Conservation (phyloP, 345 rosid genomes). For the Brassica cretica region DNA sequence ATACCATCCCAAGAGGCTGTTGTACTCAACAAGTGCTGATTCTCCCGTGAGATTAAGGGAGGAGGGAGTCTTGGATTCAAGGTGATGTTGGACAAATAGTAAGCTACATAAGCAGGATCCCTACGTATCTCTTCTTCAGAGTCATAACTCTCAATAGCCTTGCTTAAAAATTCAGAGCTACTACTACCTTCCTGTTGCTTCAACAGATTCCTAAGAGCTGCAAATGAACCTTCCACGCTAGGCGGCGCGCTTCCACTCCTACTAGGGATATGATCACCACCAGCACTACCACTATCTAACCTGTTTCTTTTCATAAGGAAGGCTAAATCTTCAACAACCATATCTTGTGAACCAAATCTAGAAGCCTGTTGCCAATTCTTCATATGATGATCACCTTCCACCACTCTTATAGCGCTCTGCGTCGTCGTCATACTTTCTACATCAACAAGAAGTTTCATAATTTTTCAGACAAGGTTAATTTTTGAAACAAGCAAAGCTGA, state of each 20-base stretch:
- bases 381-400: conserved; percentile 54
- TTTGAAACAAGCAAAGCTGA: background rate
- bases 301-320: conserved; percentile 66
- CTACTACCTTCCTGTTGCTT: conserved; percentile 58
- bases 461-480: background rate
- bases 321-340: conserved; percentile 76
- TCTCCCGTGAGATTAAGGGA: conserved; percentile 78
- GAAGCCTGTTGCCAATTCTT: conserved; percentile 55
- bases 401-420: conserved; percentile 76
- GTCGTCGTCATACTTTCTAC: conserved; percentile 58
- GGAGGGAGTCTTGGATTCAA: conserved; percentile 93
- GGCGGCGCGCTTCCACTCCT: conserved; percentile 98
- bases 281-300: conserved; percentile 46
- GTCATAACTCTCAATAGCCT: conserved; percentile 52
- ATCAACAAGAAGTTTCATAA: conserved; percentile 4
- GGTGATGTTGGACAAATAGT: conserved; percentile 76
- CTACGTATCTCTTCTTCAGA: conserved; percentile 77
- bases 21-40: conserved; percentile 52
- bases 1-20: conserved; percentile 54
- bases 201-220: conserved; percentile 72
- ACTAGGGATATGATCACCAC: conserved; percentile 57
- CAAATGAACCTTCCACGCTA: conserved; percentile 92
- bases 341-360: conserved; percentile 57
- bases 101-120: conserved; percentile 77
- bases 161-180: conserved; percentile 60